Evolutionary conservation across 805 yeast genomes (phyloP).

Genomic region (Saccharomyces kudriavzevii): DNA sequence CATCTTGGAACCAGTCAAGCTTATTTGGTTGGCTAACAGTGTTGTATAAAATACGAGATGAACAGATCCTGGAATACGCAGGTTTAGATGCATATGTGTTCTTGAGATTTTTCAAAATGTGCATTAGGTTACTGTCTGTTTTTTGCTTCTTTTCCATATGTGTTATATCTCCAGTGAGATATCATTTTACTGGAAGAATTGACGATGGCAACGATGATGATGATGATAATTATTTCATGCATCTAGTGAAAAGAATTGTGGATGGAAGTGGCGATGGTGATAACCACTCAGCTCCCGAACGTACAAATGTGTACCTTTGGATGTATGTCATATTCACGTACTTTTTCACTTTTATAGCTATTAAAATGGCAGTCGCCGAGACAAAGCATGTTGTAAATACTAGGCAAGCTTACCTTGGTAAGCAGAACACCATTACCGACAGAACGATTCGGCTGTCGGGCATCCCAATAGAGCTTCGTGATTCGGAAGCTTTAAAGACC

Average conservation of each 20-base stretch:
- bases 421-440: conserved; percentile 83
- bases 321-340: conserved; percentile 82
- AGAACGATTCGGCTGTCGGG: conserved; percentile 84
- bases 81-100: conserved; percentile 94
- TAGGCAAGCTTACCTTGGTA: conserved; percentile 75
- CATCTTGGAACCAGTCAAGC: conserved; percentile 35
- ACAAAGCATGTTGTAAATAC: conserved; percentile 66
- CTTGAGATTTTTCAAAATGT: conserved; percentile 82
- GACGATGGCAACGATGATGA: conserved; percentile 47
- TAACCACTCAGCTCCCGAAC: conserved; percentile 30
- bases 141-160: conserved; percentile 64
- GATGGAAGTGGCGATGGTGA: conserved; percentile 20
- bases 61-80: conserved; percentile 75
- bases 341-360: conserved; percentile 64
- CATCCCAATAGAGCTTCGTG: conserved; percentile 73
- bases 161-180: conserved; percentile 77
- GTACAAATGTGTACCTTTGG: conserved; percentile 58
- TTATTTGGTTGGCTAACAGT: conserved; percentile 78
- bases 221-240: not conserved
- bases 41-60: conserved; percentile 56
- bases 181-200: conserved; percentile 71
- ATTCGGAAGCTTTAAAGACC: conserved; percentile 56
- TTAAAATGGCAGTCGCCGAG: conserved; percentile 54
- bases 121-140: conserved; percentile 57
- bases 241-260: conserved; percentile 5